These are phyloP conservation scores for Aureobasidium sp. DNA, from an alignment of 2,329 filamentous ascomycete species.

Conservation along the genomic window DNA sequence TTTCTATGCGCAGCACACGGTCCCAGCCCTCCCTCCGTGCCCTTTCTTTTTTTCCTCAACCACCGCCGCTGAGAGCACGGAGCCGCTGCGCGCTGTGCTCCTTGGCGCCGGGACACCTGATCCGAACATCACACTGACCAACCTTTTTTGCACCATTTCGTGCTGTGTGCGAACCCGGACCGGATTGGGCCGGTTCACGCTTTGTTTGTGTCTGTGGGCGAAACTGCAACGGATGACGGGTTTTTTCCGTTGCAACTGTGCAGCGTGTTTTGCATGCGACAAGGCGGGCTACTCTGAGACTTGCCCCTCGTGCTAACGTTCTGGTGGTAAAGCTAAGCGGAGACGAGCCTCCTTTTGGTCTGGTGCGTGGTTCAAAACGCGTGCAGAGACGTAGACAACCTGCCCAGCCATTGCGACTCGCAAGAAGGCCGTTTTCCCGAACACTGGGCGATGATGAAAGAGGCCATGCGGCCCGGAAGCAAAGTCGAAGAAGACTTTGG, in stretches of 20 bases:
- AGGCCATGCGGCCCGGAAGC: conserved; percentile 7
- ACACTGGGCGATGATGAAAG: conserved; percentile 11
- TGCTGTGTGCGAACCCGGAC: conserved; percentile 1
- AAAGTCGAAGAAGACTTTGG: neutral
- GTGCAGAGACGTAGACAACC: conserved; percentile 5
- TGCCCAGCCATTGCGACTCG: conserved; percentile 4
- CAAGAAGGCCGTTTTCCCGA: conserved; percentile 2
- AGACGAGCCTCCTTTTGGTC: neutral
- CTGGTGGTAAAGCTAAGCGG: conserved; percentile 7
- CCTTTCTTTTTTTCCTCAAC: neutral
- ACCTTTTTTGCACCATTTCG: neutral
- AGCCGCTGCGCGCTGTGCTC: neutral
- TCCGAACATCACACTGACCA: conserved; percentile 1
- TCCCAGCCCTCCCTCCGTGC: neutral
- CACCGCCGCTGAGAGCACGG: neutral
- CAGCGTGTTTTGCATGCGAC: conserved; percentile 14
- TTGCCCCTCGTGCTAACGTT: conserved; percentile 4
- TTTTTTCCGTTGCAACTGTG: conserved; percentile 5
- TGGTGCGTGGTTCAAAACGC: conserved; percentile 8
- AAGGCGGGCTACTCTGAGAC: neutral
- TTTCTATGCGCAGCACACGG: neutral
- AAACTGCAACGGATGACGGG: conserved; percentile 5
- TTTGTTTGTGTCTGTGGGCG: conserved; percentile 11
- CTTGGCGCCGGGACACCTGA: conserved; percentile 12
- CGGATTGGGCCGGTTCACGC: neutral